Conservation (phyloP, 2,329 filamentous ascomycete species). For the Phialocephala subalpina region DNA sequence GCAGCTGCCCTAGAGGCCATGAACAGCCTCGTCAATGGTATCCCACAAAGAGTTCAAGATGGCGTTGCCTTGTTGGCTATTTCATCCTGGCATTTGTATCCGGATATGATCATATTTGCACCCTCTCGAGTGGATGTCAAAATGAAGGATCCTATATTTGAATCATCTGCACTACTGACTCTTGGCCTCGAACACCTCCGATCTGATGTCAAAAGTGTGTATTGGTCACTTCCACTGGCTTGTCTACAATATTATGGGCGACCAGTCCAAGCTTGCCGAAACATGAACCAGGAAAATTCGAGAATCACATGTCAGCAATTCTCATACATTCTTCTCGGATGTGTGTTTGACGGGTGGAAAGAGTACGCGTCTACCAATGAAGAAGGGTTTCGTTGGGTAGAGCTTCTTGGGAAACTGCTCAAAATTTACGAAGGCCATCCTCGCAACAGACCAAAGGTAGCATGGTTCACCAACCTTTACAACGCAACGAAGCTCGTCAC, state of each 20-base stretch:
- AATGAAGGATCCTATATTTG: neutral
- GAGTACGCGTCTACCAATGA: constrained; percentile 13
- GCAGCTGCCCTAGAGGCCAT: neutral
- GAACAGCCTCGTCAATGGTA: neutral
- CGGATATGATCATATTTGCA: neutral
- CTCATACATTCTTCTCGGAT: neutral
- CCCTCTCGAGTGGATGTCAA: neutral
- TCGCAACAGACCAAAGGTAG: neutral
- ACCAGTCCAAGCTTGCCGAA: neutral
- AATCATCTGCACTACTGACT: neutral
- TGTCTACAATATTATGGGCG: constrained; percentile 13
- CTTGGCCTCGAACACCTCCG: neutral
- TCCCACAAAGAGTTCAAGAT: neutral
- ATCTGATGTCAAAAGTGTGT: neutral
- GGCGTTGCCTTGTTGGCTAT: neutral
- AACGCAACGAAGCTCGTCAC: neutral
- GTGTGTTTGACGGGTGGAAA: constrained; percentile 20
- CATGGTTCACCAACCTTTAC: constrained; percentile 11
- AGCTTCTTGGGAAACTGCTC: too few relatives aligned
- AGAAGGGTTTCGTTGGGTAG: too few relatives aligned
- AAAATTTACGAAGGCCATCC: too few relatives aligned
- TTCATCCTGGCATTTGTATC: neutral
- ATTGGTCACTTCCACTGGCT: constrained; percentile 14
- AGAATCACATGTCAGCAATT: neutral
- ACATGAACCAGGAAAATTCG: neutral